Conservation (phyloP, 139 green algal species). For the Penium margaritaceum region DNA sequence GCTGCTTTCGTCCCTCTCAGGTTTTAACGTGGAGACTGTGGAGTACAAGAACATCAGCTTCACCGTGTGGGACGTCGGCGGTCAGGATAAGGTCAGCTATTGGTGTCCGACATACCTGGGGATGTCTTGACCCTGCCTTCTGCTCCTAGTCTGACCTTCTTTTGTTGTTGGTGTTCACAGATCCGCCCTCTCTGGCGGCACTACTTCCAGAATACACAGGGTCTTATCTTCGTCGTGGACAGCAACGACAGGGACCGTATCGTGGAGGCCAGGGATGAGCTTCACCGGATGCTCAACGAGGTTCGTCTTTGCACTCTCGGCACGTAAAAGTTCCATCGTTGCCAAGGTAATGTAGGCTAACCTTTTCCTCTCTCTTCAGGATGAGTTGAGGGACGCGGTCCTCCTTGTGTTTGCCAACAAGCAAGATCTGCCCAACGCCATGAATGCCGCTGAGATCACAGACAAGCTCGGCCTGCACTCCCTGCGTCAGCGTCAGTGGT, state of each 20-base stretch:
- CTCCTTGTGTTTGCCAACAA: constrained; percentile 99
- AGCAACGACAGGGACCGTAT: constrained; percentile 90
- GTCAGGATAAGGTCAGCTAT: constrained; percentile 81
- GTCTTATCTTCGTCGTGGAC: constrained; percentile 98
- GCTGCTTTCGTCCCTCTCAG: too few relatives aligned
- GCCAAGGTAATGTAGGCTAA: neutral
- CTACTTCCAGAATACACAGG: constrained; percentile 99
- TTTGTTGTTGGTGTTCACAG: constrained; percentile 48
- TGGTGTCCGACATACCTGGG: neutral
- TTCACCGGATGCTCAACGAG: constrained; percentile 98
- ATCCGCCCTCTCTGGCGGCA: constrained; percentile 84
- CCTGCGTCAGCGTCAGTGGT: constrained; percentile 92
- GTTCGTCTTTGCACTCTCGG: constrained; percentile 37
- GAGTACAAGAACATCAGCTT: constrained; percentile 96
- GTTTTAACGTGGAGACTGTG: constrained; percentile 85
- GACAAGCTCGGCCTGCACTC: constrained; percentile 95
- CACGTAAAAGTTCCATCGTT: neutral
- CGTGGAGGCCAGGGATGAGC: constrained; percentile 89
- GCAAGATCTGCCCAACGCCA: constrained; percentile 97
- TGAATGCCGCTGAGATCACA: constrained; percentile 98
- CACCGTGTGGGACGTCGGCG: constrained; percentile 65
- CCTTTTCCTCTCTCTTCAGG: constrained; percentile 21
- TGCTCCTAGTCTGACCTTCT: constrained; percentile 1
- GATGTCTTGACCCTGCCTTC: neutral
- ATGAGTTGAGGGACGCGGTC: constrained; percentile 83